These are phyloP conservation scores for Apophysomyces ossiformis DNA, from an alignment of 371 early-diverging fungal species.

Conservation along the genomic window DNA sequence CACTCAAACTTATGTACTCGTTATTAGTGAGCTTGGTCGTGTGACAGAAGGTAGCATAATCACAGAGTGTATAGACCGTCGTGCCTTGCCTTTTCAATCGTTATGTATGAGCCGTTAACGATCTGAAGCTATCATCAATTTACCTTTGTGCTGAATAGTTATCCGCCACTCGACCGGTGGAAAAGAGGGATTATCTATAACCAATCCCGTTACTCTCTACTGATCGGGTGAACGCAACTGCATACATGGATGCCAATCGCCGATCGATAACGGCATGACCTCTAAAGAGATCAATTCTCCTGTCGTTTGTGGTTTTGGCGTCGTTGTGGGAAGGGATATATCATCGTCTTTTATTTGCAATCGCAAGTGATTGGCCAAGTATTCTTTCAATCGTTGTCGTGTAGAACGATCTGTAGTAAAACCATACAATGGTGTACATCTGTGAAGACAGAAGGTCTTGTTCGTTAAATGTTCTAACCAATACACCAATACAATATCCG, in stretches of 20 bases:
- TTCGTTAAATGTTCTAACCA: not conserved
- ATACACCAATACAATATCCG: not conserved
- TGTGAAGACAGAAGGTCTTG: not conserved
- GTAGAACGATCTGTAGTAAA: not conserved
- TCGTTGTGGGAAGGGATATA: not conserved
- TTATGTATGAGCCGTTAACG: not conserved
- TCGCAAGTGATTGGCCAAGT: not conserved
- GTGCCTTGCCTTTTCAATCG: not conserved
- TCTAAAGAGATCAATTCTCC: not conserved
- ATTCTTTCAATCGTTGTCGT: not conserved
- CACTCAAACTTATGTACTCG: not conserved
- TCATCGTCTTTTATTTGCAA: not conserved
- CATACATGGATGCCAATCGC: not conserved
- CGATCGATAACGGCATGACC: not conserved
- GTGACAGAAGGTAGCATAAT: constrained; percentile 1
- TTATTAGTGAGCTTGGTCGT: not conserved
- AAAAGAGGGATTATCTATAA: not conserved
- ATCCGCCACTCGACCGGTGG: constrained; percentile 8
- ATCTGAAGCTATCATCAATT: not conserved
- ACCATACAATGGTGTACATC: constrained; percentile 1
- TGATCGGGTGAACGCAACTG: too few relatives aligned
- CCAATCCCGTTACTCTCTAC: not conserved
- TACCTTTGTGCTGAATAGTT: constrained; percentile 1
- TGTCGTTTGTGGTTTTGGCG: not conserved
- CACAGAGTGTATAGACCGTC: not conserved